Base-by-base conservation (phyloP, 176 grass and related monocot genomes). In the Zea luxurians region DNA sequence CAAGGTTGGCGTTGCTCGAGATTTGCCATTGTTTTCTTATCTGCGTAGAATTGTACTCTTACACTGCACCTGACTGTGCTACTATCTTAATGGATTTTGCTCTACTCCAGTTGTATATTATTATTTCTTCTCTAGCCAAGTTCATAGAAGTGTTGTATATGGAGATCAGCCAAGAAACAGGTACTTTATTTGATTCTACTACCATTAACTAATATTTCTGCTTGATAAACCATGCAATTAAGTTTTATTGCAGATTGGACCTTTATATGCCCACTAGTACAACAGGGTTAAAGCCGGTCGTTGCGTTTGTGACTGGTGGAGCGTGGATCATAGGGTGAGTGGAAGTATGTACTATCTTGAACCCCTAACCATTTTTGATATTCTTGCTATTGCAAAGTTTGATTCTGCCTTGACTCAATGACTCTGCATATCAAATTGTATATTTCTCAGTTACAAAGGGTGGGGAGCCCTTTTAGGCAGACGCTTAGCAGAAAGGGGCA, bases 261-360 rank as follows among this genome's bases (percentile, higher is more conserved):
- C 78, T 98, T 42, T 94, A 98, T 82, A 88, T 94, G 70, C 95
- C 95, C 61, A 60, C 70, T 36, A 82, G 81, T 73, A 48, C 48
- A 4, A 81, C 83, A 68, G 66, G 73, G 71, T 61, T 78, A 62
- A 90, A 76, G 49, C 91, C 95, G 6, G 95, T 90, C 13, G 91
- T 92, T 21, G 89, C 80, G 67, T 97, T 94, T 80, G 86, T 94
- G 47, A 94, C 91, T 43, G 95, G 91, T 70, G 95, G 95, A 70
- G 95, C 95, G 70, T 97, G 95, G 95, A 94, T 92, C 61, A 97
- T 97, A 78, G 95, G 95, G 95, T 97, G 78, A 97, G 86, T 93
- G 79, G 7, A 77, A 82, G 80, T 68, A 85, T 82, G 61, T 80
- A 21, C 49, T 71, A 20, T 68, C 47, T 73, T 47, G 48, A 37